These are phyloP conservation scores for Kuraishia ogatae DNA, from an alignment of 805 yeast species.

Conservation along the genomic window DNA sequence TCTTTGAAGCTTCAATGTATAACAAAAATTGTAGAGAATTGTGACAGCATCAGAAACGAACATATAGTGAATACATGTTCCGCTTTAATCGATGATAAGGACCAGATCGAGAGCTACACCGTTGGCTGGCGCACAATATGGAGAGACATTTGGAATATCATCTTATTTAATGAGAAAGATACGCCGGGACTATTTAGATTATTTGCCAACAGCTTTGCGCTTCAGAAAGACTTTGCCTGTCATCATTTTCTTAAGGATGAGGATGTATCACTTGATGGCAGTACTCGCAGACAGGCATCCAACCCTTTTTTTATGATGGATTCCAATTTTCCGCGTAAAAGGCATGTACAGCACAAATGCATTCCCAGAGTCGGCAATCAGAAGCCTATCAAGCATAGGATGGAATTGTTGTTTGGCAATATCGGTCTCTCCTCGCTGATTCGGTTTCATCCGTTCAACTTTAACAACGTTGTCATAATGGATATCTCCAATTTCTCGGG, in stretches of 20 bases:
- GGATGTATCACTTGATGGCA: background rate
- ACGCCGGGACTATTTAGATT: constrained; percentile 17
- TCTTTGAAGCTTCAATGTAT: constrained; percentile 18
- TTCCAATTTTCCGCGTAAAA: background rate
- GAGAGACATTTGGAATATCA: constrained; percentile 23
- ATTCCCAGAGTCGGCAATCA: background rate
- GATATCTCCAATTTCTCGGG: constrained; percentile 9
- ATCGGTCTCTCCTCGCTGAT: background rate
- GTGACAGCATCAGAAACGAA: constrained; percentile 9
- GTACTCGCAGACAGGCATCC: background rate
- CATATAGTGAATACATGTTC: constrained; percentile 11
- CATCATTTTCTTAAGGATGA: background rate
- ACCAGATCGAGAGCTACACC: background rate
- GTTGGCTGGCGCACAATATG: constrained; percentile 17
- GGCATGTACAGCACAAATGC: background rate
- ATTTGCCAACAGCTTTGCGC: constrained; percentile 18
- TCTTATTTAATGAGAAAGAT: constrained; percentile 20
- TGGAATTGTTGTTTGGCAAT: background rate
- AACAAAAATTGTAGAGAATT: constrained; percentile 16
- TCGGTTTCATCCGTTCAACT: background rate
- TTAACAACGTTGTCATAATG: constrained; percentile 10
- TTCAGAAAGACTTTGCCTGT: background rate
- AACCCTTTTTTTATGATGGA: background rate
- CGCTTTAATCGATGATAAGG: background rate
- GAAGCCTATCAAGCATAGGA: background rate